Evolutionary conservation across 2,329 filamentous ascomycete species (phyloP).

Genomic region (Metarhizium guizhouense): DNA sequence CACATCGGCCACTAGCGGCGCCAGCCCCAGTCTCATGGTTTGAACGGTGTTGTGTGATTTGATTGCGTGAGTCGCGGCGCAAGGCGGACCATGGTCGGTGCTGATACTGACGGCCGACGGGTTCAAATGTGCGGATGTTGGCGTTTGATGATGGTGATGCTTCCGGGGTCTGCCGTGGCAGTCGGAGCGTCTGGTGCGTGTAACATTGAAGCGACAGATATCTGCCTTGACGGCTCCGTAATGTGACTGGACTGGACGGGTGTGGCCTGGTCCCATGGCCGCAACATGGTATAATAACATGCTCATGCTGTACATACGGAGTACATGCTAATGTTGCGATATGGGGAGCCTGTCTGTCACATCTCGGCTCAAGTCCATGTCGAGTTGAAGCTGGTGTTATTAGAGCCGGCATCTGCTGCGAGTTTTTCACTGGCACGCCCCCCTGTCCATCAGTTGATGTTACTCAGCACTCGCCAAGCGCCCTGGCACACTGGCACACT

Average conservation of each 20-base stretch:
- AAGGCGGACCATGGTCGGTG: background rate
- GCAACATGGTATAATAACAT: no score
- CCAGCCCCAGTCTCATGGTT: background rate
- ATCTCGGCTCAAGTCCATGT: background rate
- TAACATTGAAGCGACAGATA: no score
- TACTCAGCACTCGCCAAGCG: no score
- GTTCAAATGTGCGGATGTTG: background rate
- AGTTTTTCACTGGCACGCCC: background rate
- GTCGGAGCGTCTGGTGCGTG: no score
- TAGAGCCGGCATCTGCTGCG: background rate
- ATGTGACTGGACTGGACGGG: no score
- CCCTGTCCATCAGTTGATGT: no score
- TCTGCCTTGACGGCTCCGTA: no score
- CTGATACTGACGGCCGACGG: background rate
- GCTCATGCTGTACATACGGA: background rate
- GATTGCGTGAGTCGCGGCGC: background rate
- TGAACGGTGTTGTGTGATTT: background rate
- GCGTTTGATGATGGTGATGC: background rate
- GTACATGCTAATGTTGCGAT: background rate
- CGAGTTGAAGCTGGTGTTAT: background rate
- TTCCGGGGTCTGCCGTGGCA: background rate
- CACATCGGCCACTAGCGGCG: conserved; percentile 1
- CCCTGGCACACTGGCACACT: background rate
- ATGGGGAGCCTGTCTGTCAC: background rate
- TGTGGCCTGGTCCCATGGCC: no score